Base-by-base conservation (phyloP, 306 rosid species). In the Hippophae tibetana region DNA sequence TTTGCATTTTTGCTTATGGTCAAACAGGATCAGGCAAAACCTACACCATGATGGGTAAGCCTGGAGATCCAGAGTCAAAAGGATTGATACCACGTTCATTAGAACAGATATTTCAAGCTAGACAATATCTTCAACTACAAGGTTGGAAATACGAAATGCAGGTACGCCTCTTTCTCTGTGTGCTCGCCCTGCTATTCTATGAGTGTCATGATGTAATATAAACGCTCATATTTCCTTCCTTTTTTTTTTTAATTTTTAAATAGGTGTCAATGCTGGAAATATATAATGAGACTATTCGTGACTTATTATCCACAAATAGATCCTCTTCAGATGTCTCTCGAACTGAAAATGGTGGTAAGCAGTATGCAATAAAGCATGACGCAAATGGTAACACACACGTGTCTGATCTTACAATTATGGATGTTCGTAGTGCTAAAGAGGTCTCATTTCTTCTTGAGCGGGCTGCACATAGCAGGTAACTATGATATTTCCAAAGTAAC, bases 1-100 rank as follows among this genome's bases (percentile, higher is more conserved):
- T 92, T 68, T 88, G 99, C 74, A 88, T 92, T 65, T 92, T 92
- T 47, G 99, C 99, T 14, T 92, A 92, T 58, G 99, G 99, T 71
- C 99, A 92, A 69, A 92, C 99, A 9, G 96, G 99, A 56, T 92
- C 99, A 1, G 99, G 99, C n/a, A 92, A 92, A 79, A 92, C 98
- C 26, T 85, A 88, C 66, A 92, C 99, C 11, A 92, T 92, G 99
- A 92, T 92, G 99, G 99, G 99, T 47, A 77, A 81, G 58, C 95
- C 99, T 0, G 96, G 93, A 66, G 72, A 78, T 57, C 76, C 67
- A 6, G 95, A 75, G 56, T 85, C 76, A 73, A 92, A 85, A 63
- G 99, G 99, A 31, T 70, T 92, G 77, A 88, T 92, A 62, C 99
- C 99, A 1, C 99, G 96, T 48, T 85, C 95, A 0, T 74, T 92